Evolutionary conservation across 1,284 basidiomycete genomes (phyloP).

Genomic region (Sanguinoderma infundibulare): DNA sequence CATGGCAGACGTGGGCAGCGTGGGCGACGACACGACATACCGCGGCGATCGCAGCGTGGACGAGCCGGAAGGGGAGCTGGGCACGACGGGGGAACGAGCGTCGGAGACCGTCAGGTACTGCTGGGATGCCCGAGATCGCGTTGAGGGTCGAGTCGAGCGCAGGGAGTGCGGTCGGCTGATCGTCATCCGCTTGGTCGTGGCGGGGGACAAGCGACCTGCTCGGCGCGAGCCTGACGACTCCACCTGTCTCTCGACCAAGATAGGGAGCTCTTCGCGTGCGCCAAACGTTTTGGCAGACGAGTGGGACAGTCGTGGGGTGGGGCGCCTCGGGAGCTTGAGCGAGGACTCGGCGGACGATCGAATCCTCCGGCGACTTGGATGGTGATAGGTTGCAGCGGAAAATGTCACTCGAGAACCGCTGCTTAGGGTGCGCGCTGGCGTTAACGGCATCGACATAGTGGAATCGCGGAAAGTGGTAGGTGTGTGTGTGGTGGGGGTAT

Average conservation of each 20-base stretch:
- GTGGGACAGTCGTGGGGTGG: constrained; percentile 20
- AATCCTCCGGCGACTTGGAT: constrained; percentile 13
- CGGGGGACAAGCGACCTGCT: constrained; percentile 6
- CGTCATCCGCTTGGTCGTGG: constrained; percentile 11
- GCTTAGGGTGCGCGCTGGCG: constrained; percentile 3
- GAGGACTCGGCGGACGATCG: constrained; percentile 21
- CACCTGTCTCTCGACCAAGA: constrained; percentile 20
- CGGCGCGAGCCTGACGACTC: constrained; percentile 1
- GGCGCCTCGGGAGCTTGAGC: constrained; percentile 16
- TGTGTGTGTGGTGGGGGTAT: constrained; percentile 2
- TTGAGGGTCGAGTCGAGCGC: constrained; percentile 5
- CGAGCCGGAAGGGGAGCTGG: background rate
- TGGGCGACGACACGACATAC: constrained; percentile 7
- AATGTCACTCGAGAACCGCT: constrained; percentile 7
- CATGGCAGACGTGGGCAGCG: constrained; percentile 8
- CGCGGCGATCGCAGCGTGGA: constrained; percentile 6
- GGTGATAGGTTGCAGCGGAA: constrained; percentile 7
- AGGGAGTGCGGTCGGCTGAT: constrained; percentile 22
- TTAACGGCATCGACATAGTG: constrained; percentile 11
- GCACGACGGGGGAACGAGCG: background rate
- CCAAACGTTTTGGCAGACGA: constrained; percentile 23
- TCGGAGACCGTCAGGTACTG: constrained; percentile 15
- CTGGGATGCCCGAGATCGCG: constrained; percentile 9
- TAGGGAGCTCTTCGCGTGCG: constrained; percentile 22
- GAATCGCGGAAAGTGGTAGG: constrained; percentile 20